Percentiles rank a stretch among this genome's conserved stretches.
Conservation (phyloP, 1,139 yeast genomes). For the Meyerozyma guilliermondii region DNA sequence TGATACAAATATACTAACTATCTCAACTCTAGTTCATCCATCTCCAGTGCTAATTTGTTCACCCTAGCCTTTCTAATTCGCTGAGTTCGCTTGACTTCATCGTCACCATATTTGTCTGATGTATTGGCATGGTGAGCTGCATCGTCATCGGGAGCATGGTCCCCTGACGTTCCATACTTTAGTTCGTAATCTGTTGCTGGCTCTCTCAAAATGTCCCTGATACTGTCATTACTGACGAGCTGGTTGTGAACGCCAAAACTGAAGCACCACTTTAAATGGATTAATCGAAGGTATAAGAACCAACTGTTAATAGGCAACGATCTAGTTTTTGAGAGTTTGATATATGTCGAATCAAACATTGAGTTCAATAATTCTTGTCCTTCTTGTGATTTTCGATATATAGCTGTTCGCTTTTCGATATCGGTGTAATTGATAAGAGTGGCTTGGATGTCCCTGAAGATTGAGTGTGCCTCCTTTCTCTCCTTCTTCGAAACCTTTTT, state of each 20-base stretch:
- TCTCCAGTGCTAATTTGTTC: conserved; percentile 25
- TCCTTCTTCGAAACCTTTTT: conserved; percentile 59
- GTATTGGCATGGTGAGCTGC: conserved; percentile 10
- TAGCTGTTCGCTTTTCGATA: conserved; percentile 29
- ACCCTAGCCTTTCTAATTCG: conserved; percentile 31
- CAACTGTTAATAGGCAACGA: conserved; percentile 61
- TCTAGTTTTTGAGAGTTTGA: conserved; percentile 51
- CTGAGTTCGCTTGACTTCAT: conserved; percentile 28
- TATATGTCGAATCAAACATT: conserved; percentile 40
- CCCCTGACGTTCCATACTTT: conserved; percentile 20
- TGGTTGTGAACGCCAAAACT: conserved; percentile 65
- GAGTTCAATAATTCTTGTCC: conserved; percentile 38
- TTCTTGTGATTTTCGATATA: conserved; percentile 28
- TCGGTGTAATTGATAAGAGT: conserved; percentile 46
- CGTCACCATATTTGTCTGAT: background rate
- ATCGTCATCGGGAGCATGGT: conserved; percentile 12
- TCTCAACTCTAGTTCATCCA: conserved; percentile 18
- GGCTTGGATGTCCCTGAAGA: conserved; percentile 55
- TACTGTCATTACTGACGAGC: conserved; percentile 45
- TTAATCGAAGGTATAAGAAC: conserved; percentile 57
- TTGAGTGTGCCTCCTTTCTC: conserved; percentile 54
- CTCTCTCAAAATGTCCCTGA: conserved; percentile 40
- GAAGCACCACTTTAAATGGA: conserved; percentile 67
- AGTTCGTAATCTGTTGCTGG: conserved; percentile 30
- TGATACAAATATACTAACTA: no score